Base-by-base conservation (phyloP, 768 basidiomycete genomes). In the Cystofilobasidium ferigula region DNA sequence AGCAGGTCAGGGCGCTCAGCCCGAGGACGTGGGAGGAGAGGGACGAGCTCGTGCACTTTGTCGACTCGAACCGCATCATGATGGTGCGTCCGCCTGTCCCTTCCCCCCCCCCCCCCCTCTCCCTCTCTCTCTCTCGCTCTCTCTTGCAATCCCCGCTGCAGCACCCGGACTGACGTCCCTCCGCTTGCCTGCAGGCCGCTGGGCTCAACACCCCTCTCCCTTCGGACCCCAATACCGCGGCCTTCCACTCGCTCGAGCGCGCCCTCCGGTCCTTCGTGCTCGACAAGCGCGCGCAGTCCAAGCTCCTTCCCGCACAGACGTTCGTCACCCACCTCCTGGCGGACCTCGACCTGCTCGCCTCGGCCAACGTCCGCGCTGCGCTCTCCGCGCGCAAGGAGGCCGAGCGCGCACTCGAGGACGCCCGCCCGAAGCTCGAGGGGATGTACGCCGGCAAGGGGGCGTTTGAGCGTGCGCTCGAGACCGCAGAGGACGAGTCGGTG, bases 11-110 rank as follows among this genome's bases (percentile, higher is more conserved):
- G 74, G 82, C 87, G 70, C 82, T 98, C 71, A 90, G 87, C 72
- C 94, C 95, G n/a, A 78, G 83, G 60, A 98, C 95, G 0, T 89
- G 85, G 74, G 88, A 90, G 62, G 89, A 95, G 71, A 85, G 90
- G 0, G 83, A 86, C 53, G 89, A 98, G 75, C 84, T 99, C 47
- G 93, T 99, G 3, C 95, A 99, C 77, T 99, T 98, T 75, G 95
- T 99, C 72, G 95, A 99, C 75, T 94, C 92, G 9, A 85, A 86
- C 18, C 75, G 58, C 8, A 67, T 67, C 45, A 61, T 67, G 65
- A 59, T n/a, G 40, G 65, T 67, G 38, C 59, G 65, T 67, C 24
- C 1, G 10, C 32, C 13, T 36, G 30, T 34, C 35, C n/a, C 26
- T 47, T 28, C 48, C 34, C 22, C 7, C 40, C n/a, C 34, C 32